phyloP scores from a whole-genome alignment of 2,329 filamentous ascomycete species.

The Fusarium citri region DNA sequence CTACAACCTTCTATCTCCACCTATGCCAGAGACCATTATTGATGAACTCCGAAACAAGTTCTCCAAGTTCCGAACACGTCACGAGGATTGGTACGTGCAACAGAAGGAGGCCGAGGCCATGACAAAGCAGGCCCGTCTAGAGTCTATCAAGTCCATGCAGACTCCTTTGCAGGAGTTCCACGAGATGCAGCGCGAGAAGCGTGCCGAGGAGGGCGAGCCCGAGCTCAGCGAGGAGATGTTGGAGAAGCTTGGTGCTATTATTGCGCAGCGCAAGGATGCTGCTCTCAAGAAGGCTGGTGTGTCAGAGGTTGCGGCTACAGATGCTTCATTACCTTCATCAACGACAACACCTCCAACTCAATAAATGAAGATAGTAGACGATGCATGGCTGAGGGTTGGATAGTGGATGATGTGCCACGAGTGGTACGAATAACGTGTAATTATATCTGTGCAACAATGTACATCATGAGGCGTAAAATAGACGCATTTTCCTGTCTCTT shows the following conservation, averaged over 20 bases:
- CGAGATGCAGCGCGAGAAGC: constrained; percentile 63
- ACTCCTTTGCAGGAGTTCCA: constrained; percentile 71
- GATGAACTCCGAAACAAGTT: constrained; percentile 89
- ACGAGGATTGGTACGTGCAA: constrained; percentile 78
- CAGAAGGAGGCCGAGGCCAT: constrained; percentile 70
- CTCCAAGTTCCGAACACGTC: constrained; percentile 82
- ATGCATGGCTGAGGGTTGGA: constrained; percentile 15
- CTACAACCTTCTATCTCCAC: constrained; percentile 80
- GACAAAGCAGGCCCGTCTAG: constrained; percentile 53
- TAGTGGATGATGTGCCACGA: constrained; percentile 27
- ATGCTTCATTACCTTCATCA: constrained; percentile 35
- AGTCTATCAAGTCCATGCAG: constrained; percentile 56
- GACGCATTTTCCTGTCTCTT: constrained; percentile 42
- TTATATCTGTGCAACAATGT: constrained; percentile 50
- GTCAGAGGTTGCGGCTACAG: constrained; percentile 46
- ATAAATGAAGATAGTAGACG: constrained; percentile 23
- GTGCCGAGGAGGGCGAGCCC: constrained; percentile 65
- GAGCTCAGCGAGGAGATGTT: constrained; percentile 69
- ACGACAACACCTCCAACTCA: constrained; percentile 33
- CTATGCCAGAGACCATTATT: constrained; percentile 82
- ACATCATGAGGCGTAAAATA: constrained; percentile 49
- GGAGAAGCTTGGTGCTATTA: constrained; percentile 71
- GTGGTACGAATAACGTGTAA: constrained; percentile 45
- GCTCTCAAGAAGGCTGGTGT: constrained; percentile 55
- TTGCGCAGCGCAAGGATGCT: constrained; percentile 64